A percentile compares a stretch with the other conserved stretches of the same genome.
phyloP scores from a whole-genome alignment of 805 yeast genomes.

The Clavispora phyllophila region DNA sequence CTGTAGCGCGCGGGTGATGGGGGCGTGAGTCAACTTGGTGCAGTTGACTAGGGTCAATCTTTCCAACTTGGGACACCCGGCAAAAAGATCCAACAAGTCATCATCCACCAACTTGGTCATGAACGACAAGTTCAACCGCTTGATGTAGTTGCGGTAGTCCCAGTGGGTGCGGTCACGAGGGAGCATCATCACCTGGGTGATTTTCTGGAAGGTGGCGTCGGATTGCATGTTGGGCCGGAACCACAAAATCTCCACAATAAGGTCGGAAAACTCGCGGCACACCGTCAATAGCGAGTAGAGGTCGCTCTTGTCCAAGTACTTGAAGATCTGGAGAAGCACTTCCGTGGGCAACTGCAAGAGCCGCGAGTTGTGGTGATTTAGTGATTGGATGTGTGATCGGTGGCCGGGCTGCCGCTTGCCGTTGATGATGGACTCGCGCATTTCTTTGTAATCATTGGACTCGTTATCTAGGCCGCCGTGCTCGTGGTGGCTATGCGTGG shows the following conservation, averaged over 20 bases:
- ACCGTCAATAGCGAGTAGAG: constrained; percentile 61
- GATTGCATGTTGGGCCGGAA: constrained; percentile 72
- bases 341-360: constrained; percentile 51
- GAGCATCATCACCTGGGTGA: constrained; percentile 50
- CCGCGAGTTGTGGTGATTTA: constrained; percentile 28
- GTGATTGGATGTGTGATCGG: constrained; percentile 20
- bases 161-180: constrained; percentile 50
- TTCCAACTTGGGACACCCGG: constrained; percentile 73
- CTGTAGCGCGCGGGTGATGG: constrained; percentile 57
- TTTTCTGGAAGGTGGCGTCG: constrained; percentile 43
- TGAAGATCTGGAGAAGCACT: constrained; percentile 60
- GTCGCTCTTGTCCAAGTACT: constrained; percentile 59
- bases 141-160: constrained; percentile 65
- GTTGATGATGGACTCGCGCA: constrained; percentile 28
- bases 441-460: constrained; percentile 28
- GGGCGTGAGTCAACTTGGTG: constrained; percentile 50
- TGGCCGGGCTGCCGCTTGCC: constrained; percentile 21
- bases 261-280: constrained; percentile 74
- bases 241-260: constrained; percentile 79
- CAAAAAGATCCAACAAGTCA: constrained; percentile 52
- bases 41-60: constrained; percentile 84
- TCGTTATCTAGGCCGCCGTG: constrained; percentile 27
- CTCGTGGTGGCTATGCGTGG: constrained; percentile 8
- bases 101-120: constrained; percentile 67
- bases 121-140: constrained; percentile 73